phyloP scores from a whole-genome alignment of 306 rosid species.

The Luffa acutangula region DNA sequence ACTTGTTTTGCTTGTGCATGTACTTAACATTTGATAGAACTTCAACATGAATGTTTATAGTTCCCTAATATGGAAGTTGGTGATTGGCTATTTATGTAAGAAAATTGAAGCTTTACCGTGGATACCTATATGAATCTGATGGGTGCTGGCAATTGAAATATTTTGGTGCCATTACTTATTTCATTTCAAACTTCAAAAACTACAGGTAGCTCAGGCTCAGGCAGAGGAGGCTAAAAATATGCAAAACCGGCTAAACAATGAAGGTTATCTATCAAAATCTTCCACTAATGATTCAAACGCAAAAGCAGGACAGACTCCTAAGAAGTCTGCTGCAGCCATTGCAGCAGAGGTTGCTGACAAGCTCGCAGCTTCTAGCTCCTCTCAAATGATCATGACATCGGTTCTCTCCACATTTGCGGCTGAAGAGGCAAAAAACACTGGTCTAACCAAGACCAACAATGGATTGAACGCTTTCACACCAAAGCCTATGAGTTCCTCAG shows the following conservation, averaged over 20 bases:
- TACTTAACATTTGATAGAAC: neutral
- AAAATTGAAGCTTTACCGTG: neutral
- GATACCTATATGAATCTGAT: neutral
- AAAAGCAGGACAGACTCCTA: constrained; percentile 30
- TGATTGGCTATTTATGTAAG: neutral
- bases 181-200: neutral
- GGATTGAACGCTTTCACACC: constrained; percentile 19
- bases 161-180: neutral
- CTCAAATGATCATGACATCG: constrained; percentile 80
- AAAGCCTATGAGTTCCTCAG: constrained; percentile 10
- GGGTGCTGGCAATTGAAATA: neutral
- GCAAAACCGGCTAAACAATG: constrained; percentile 54
- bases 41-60: neutral
- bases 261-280: constrained; percentile 37
- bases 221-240: constrained; percentile 73
- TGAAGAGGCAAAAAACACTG: constrained; percentile 71
- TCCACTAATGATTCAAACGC: constrained; percentile 30
- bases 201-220: constrained; percentile 79
- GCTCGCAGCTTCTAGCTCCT: constrained; percentile 88
- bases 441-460: constrained; percentile 24
- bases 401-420: constrained; percentile 88
- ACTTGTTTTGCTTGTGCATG: neutral
- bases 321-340: constrained; percentile 76
- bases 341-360: constrained; percentile 93
- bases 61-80: neutral